Conservation (phyloP, 1,139 yeast genomes). For the Zygoascus hellenicus region DNA sequence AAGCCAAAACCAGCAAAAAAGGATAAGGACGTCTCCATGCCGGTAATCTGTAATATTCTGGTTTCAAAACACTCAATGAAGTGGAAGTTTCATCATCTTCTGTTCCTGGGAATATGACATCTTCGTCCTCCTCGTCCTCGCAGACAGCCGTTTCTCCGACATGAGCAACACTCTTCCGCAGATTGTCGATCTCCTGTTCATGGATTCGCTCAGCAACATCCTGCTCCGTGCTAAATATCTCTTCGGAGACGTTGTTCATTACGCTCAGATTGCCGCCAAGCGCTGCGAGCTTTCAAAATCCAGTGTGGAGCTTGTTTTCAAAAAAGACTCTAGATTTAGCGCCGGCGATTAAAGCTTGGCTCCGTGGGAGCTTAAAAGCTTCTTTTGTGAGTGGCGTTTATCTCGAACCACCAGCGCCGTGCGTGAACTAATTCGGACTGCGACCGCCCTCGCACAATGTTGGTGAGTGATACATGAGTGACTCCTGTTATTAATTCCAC, state of each 20-base stretch:
- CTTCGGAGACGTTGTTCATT: neutral
- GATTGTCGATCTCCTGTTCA: neutral
- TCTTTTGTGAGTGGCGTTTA: too few relatives aligned
- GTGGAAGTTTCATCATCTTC: constrained; percentile 4
- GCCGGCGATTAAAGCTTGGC: too few relatives aligned
- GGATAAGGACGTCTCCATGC: constrained; percentile 14
- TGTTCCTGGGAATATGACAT: constrained; percentile 1
- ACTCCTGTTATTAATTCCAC: too few relatives aligned
- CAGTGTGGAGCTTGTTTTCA: too few relatives aligned
- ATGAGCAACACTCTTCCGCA: neutral
- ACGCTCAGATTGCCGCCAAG: too few relatives aligned
- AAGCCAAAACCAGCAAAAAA: constrained; percentile 6
- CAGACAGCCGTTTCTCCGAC: neutral
- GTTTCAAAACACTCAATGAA: constrained; percentile 2
- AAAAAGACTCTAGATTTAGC: too few relatives aligned
- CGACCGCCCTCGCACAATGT: too few relatives aligned
- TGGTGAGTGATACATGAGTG: too few relatives aligned
- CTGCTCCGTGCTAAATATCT: neutral
- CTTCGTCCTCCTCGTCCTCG: constrained; percentile 1
- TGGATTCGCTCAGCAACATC: constrained; percentile 1
- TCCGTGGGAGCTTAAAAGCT: too few relatives aligned
- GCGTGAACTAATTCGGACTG: too few relatives aligned
- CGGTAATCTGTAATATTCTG: constrained; percentile 13
- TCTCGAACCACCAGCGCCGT: too few relatives aligned
- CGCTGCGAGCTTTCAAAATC: too few relatives aligned